Evolutionary conservation across 805 yeast species (phyloP).

Genomic region (Spathaspora hagerdaliae): DNA sequence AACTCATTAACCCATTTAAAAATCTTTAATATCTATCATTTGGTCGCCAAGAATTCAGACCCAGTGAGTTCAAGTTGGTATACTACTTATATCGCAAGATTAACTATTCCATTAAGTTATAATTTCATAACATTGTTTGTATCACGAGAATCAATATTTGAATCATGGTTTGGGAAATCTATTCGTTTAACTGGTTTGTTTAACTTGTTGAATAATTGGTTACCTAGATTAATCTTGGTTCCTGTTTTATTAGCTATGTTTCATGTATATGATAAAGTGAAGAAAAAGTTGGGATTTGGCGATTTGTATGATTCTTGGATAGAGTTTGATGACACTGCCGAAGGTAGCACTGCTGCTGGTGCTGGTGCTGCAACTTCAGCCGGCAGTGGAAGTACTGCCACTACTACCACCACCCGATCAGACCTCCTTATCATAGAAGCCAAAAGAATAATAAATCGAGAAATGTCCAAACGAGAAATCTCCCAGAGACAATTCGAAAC

Average conservation of each 20-base stretch:
- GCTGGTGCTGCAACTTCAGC: constrained; percentile 12
- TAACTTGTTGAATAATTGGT: constrained; percentile 62
- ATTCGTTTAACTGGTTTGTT: constrained; percentile 75
- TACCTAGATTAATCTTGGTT: constrained; percentile 72
- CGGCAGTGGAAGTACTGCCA: constrained; percentile 3
- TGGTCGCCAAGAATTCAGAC: constrained; percentile 68
- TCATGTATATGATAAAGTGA: constrained; percentile 62
- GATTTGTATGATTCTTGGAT: constrained; percentile 39
- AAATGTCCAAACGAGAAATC: constrained; percentile 23
- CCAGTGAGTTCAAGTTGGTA: constrained; percentile 74
- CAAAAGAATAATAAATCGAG: constrained; percentile 35
- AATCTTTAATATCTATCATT: constrained; percentile 71
- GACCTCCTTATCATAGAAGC: constrained; percentile 41
- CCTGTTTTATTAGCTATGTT: constrained; percentile 65
- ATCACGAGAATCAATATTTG: constrained; percentile 52
- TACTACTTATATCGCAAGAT: constrained; percentile 73
- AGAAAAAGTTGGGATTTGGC: constrained; percentile 34
- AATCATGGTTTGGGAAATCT: constrained; percentile 69
- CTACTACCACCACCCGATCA: constrained; percentile 21
- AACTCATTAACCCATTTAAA: constrained; percentile 63
- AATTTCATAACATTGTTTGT: constrained; percentile 69
- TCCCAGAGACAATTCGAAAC: constrained; percentile 21
- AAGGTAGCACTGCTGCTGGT: neutral
- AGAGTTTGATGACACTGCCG: constrained; percentile 29
- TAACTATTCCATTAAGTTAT: constrained; percentile 61